Percentiles rank a stretch among this genome's conserved stretches.
Evolutionary conservation across 257 asterid species (phyloP).

Genomic region (Agastache rugosa): DNA sequence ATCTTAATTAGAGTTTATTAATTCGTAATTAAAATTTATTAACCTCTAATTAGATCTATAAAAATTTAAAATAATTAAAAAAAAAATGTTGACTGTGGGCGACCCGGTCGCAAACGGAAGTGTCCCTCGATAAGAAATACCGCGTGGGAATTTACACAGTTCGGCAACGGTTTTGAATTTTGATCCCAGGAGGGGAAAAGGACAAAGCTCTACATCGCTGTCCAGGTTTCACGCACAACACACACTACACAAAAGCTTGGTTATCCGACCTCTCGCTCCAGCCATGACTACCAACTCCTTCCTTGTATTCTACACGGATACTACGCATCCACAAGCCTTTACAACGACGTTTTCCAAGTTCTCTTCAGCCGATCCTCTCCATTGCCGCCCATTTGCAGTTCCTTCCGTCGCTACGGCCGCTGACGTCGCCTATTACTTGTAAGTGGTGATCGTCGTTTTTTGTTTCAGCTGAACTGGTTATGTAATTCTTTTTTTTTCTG

Average conservation of each 20-base stretch:
- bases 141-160: not conserved
- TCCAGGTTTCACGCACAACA: conserved; percentile 23
- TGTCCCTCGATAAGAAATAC: too few species aligned
- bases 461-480: not conserved
- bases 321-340: conserved; percentile 7
- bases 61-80: too few species aligned
- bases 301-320: conserved; percentile 6
- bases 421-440: conserved; percentile 32
- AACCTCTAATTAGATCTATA: too few species aligned
- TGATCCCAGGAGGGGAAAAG: not conserved
- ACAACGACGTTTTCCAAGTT: conserved; percentile 12
- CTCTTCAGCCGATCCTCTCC: conserved; percentile 18
- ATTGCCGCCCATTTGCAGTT: conserved; percentile 14
- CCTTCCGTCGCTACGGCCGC: conserved; percentile 15
- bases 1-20: too few species aligned
- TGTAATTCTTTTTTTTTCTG: not conserved
- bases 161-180: not conserved
- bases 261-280: conserved; percentile 16
- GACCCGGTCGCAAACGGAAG: too few species aligned
- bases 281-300: conserved; percentile 37
- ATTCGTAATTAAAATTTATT: too few species aligned
- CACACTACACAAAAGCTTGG: conserved; percentile 7
- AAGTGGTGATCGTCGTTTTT: conserved; percentile 8
- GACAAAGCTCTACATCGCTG: not conserved
- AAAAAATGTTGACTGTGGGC: too few species aligned